Conservation (phyloP, 1,284 basidiomycete species). For the Ceratobasidium sp. region DNA sequence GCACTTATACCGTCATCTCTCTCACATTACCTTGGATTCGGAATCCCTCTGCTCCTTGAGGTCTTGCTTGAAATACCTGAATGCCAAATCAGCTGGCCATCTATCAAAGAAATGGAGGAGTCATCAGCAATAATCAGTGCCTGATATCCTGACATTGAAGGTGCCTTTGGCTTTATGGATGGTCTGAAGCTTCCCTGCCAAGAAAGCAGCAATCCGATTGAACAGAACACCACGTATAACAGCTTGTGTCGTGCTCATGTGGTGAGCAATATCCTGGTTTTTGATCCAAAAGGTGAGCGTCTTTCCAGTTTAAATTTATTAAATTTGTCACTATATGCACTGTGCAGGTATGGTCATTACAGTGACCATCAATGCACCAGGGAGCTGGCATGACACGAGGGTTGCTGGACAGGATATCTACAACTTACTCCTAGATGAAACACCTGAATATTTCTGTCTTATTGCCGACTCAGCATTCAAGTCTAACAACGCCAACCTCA, state of each 20-base stretch:
- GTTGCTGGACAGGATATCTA: slow-evolving; percentile 57
- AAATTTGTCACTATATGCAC: neutral
- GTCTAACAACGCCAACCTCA: slow-evolving; percentile 54
- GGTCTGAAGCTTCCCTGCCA: slow-evolving; percentile 52
- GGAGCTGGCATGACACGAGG: slow-evolving; percentile 63
- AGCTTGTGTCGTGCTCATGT: slow-evolving; percentile 61
- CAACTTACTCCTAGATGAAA: slow-evolving; percentile 53
- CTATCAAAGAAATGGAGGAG: slow-evolving; percentile 52
- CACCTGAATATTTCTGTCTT: slow-evolving; percentile 59
- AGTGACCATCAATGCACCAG: slow-evolving; percentile 57
- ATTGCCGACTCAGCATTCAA: slow-evolving; percentile 62
- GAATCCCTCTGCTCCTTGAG: slow-evolving; percentile 54
- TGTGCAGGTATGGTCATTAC: slow-evolving; percentile 57
- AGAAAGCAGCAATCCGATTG: slow-evolving; percentile 54
- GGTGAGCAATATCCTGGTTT: slow-evolving; percentile 53
- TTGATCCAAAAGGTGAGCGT: slow-evolving; percentile 55
- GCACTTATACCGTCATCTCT: slow-evolving; percentile 53
- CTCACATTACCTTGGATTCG: slow-evolving; percentile 57
- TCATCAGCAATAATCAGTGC: slow-evolving; percentile 53
- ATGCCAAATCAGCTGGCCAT: slow-evolving; percentile 56
- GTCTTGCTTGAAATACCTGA: slow-evolving; percentile 55
- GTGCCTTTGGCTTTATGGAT: slow-evolving; percentile 58
- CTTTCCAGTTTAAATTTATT: neutral
- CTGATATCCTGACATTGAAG: slow-evolving; percentile 57
- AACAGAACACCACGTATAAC: slow-evolving; percentile 64